Evolutionary conservation across 305 asterid species (phyloP).

Genomic region (Plantago lanceolata): DNA sequence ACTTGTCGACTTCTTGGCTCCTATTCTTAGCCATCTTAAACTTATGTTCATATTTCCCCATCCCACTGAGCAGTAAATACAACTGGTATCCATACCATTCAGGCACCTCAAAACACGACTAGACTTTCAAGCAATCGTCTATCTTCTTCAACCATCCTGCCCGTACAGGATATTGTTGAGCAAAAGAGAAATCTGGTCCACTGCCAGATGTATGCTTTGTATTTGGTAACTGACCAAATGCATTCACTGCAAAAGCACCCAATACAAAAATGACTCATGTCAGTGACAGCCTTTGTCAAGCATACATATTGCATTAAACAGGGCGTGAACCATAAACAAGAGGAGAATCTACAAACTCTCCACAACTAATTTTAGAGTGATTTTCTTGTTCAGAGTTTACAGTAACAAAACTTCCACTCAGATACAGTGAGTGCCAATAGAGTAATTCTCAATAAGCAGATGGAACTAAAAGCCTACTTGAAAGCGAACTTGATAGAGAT

Average conservation of each 20-base stretch:
- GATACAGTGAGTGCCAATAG: not conserved
- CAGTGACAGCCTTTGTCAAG: constrained; percentile 7
- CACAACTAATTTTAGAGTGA: not conserved
- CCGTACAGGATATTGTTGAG: constrained; percentile 28
- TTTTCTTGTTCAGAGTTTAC: constrained; percentile 2
- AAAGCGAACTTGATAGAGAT: not conserved
- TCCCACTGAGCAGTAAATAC: constrained; percentile 46
- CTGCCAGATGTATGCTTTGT: constrained; percentile 36
- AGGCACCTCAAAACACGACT: constrained; percentile 36
- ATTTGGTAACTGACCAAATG: constrained; percentile 41
- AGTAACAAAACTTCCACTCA: constrained; percentile 4
- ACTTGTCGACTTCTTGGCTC: constrained; percentile 33
- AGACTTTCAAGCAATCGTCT: constrained; percentile 30
- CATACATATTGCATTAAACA: not conserved
- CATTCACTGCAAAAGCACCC: constrained; percentile 45
- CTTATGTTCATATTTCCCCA: constrained; percentile 39
- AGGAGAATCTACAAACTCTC: not conserved
- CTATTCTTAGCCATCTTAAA: constrained; percentile 39
- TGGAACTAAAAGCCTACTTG: not conserved
- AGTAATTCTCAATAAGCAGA: not conserved
- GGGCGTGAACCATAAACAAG: not conserved
- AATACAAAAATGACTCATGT: constrained; percentile 17
- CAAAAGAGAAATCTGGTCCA: constrained; percentile 24
- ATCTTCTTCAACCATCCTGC: constrained; percentile 33
- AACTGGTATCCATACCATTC: constrained; percentile 34